Evolutionary conservation across 345 rosid species (phyloP), one percentile per base, ranked within the genome.

Genomic region (Gossypium mustelinum): DNA sequence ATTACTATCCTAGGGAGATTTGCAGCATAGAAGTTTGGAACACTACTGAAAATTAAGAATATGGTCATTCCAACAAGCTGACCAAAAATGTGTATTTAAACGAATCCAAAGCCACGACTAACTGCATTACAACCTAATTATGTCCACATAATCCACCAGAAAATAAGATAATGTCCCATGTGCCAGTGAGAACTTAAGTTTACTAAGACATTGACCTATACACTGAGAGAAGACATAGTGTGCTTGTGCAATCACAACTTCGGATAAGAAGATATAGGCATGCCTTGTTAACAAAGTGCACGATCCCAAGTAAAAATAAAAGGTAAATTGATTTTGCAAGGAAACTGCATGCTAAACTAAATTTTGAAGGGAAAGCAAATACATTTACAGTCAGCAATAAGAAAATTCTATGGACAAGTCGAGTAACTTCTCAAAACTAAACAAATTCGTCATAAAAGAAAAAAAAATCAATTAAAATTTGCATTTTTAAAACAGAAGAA

Each of bases 11-110:
- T 20, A 16, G 24, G n/a, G 24, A 63, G 41, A 34, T 34, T 63
- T 39, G 45, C 48, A 34, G 48, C n/a, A 63, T 17, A 39, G 24
- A 39, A 63, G 24, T 63, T 47, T 47, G 39, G 52, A 24, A 47
- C 29, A 47, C 39, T 12, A 48, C 39, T 47, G 20, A 68, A 65
- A 22, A 67, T 45, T 68, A 68, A 68, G 72, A 47, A 68, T 47
- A 55, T 27, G n/a, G 8, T 24, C 43, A 47, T 50, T 24, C 54
- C 54, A 11, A 20, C 22, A 45, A 44, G n/a, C 52, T 45, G 70
- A 45, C 54, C 25, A 44, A 67, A 65, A 13, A 11, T 11, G 16
- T 3, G 2, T 24, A 47, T 24, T 2, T 24, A 14, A 68, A 24
- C 20, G 72, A 68, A 68, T 51, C 34, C 12, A 68, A 68, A 48